Conservation (phyloP, 495 filamentous ascomycete genomes). For the Polyplosphaeria fusca region DNA sequence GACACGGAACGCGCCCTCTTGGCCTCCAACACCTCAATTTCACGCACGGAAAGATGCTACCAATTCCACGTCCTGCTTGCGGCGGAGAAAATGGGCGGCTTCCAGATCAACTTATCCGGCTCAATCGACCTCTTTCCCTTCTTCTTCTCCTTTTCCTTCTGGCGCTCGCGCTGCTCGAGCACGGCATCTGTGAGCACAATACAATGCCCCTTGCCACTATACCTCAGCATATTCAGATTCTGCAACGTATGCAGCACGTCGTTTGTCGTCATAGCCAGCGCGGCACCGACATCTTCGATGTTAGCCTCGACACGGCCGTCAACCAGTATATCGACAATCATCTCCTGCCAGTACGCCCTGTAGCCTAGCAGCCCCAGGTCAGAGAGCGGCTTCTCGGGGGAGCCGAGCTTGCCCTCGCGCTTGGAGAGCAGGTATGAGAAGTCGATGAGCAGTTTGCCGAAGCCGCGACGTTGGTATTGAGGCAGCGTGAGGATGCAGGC, state of each 20-base stretch:
- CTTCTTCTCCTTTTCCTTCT: slow-evolving; percentile 70
- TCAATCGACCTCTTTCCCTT: slow-evolving; percentile 73
- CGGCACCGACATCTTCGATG: slow-evolving; percentile 72
- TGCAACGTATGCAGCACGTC: slow-evolving; percentile 93
- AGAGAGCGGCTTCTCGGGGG: slow-evolving; percentile 92
- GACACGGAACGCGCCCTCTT: too few species aligned
- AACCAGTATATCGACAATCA: slow-evolving; percentile 77
- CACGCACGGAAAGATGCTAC: too few species aligned
- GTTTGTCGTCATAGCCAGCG: slow-evolving; percentile 89
- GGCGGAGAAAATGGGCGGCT: slow-evolving; percentile 90
- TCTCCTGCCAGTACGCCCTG: slow-evolving; percentile 94
- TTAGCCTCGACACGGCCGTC: slow-evolving; percentile 64
- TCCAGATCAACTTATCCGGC: slow-evolving; percentile 80
- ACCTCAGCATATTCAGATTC: slow-evolving; percentile 89
- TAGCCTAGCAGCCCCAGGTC: slow-evolving; percentile 90
- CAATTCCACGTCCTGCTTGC: slow-evolving; percentile 92
- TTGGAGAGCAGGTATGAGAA: slow-evolving; percentile 98
- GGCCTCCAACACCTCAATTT: too few species aligned
- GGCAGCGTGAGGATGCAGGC: slow-evolving; percentile 96
- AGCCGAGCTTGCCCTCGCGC: slow-evolving; percentile 89
- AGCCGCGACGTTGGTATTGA: slow-evolving; percentile 92
- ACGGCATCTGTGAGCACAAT: slow-evolving; percentile 81
- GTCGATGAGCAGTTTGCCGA: slow-evolving; percentile 86
- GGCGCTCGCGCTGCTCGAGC: slow-evolving; percentile 69
- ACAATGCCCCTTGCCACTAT: slow-evolving; percentile 90